Percentiles rank a stretch among this genome's conserved stretches.
Evolutionary conservation across 78 protist genomes (phyloP).

Genomic region (Dictyostelium capitatum): DNA sequence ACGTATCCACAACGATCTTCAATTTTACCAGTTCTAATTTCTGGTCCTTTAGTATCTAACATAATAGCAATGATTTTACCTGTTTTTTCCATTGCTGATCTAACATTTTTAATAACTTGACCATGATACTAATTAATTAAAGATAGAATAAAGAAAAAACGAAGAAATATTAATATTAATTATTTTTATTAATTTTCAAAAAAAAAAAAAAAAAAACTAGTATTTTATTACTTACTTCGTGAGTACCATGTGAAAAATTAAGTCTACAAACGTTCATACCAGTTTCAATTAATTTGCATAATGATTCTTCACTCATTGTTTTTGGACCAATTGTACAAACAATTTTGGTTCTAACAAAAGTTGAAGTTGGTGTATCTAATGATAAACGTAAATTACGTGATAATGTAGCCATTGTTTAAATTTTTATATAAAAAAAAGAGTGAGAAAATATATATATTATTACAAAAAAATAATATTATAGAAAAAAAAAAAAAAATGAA

Average conservation of each 20-base stretch:
- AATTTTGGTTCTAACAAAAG: constrained; percentile 75
- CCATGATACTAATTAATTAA: constrained; percentile 83
- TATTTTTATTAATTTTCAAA: neutral
- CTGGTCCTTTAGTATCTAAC: constrained; percentile 94
- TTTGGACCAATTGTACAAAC: constrained; percentile 95
- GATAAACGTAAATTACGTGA: constrained; percentile 74
- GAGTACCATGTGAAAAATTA: constrained; percentile 95
- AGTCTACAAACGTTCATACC: constrained; percentile 90
- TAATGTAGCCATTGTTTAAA: constrained; percentile 79
- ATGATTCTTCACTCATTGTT: constrained; percentile 90
- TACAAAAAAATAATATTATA: neutral
- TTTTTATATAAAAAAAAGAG: neutral
- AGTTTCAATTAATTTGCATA: constrained; percentile 82
- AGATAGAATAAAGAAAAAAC: neutral
- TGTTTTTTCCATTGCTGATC: constrained; percentile 79
- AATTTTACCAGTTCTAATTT: constrained; percentile 88
- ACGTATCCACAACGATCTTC: constrained; percentile 65
- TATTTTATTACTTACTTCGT: constrained; percentile 74
- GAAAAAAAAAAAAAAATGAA: neutral
- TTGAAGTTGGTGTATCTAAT: constrained; percentile 66
- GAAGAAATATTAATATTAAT: neutral
- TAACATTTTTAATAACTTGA: constrained; percentile 87
- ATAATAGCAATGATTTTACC: constrained; percentile 81
- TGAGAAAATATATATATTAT: neutral
- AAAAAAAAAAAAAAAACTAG: neutral